phyloP scores from a whole-genome alignment of 148 eudicot species.

The Rhododendron henanense region DNA sequence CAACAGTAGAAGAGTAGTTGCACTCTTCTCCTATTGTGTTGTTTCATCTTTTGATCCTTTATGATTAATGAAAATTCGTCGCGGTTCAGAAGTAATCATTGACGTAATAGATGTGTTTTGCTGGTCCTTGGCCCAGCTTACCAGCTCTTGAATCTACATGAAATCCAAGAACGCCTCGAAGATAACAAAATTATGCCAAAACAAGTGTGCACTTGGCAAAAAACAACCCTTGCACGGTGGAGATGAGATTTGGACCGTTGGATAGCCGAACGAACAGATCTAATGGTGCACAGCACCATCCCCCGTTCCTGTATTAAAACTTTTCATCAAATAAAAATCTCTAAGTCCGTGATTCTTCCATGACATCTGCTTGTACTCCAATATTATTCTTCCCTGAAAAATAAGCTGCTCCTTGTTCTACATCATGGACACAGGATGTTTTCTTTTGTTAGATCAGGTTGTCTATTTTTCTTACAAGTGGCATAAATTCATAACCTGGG shows the following conservation, averaged over 20 bases:
- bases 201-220: neutral
- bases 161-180: neutral
- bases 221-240: neutral
- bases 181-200: neutral
- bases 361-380: neutral
- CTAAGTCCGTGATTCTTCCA: neutral
- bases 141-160: neutral
- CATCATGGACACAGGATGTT: neutral
- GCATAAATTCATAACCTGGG: neutral
- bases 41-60: no score
- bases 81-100: no score
- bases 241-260: no score
- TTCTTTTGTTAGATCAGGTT: neutral
- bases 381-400: neutral
- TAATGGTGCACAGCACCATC: no score
- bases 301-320: neutral
- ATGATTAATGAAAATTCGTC: no score
- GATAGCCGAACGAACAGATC: no score
- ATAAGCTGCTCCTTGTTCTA: neutral
- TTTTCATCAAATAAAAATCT: neutral
- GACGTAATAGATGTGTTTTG: no score
- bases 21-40: no score
- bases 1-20: no score
- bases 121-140: neutral
- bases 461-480: neutral